phyloP scores from a whole-genome alignment of 768 basidiomycete species.

The Xerocomus brunneocitrinus region DNA sequence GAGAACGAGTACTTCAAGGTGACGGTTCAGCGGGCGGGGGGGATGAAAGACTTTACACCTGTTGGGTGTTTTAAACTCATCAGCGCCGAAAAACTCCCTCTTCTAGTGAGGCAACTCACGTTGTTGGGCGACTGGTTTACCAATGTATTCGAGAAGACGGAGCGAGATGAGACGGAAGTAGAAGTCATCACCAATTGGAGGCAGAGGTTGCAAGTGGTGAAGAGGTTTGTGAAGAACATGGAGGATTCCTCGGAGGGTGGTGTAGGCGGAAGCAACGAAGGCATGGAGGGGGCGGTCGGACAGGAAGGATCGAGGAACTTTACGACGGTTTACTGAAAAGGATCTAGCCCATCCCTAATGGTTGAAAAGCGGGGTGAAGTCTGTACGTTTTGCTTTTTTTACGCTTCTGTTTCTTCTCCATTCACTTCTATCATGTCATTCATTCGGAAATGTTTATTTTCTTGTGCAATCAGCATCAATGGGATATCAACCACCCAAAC shows the following conservation, averaged over 20 bases:
- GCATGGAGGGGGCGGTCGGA: slow-evolving; percentile 42
- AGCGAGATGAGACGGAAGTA: slow-evolving; percentile 60
- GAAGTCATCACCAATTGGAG: slow-evolving; percentile 92
- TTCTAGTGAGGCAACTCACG: slow-evolving; percentile 85
- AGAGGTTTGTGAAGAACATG: slow-evolving; percentile 47
- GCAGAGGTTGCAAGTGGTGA: slow-evolving; percentile 71
- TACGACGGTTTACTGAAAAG: slow-evolving; percentile 44
- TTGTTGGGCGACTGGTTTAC: slow-evolving; percentile 89
- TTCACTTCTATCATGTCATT: slow-evolving; percentile 7
- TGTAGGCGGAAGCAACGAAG: slow-evolving; percentile 9
- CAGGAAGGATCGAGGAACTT: slow-evolving; percentile 56
- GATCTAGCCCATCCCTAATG: neutral
- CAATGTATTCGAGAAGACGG: slow-evolving; percentile 72
- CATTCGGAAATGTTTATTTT: slow-evolving; percentile 4
- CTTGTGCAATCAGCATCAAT: slow-evolving; percentile 7
- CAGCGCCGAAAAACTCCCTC: slow-evolving; percentile 79
- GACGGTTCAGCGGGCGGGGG: slow-evolving; percentile 78
- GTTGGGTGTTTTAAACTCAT: slow-evolving; percentile 93
- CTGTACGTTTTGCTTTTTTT: neutral
- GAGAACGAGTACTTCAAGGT: slow-evolving; percentile 97
- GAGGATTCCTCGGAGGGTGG: slow-evolving; percentile 12
- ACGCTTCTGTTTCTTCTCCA: neutral
- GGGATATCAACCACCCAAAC: slow-evolving; percentile 9
- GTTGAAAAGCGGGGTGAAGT: slow-evolving; percentile 1
- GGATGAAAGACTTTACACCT: slow-evolving; percentile 93